These are phyloP conservation scores for Microbotryomycetes sp. DNA, from an alignment of 1,284 basidiomycete genomes.

Conservation along the genomic window DNA sequence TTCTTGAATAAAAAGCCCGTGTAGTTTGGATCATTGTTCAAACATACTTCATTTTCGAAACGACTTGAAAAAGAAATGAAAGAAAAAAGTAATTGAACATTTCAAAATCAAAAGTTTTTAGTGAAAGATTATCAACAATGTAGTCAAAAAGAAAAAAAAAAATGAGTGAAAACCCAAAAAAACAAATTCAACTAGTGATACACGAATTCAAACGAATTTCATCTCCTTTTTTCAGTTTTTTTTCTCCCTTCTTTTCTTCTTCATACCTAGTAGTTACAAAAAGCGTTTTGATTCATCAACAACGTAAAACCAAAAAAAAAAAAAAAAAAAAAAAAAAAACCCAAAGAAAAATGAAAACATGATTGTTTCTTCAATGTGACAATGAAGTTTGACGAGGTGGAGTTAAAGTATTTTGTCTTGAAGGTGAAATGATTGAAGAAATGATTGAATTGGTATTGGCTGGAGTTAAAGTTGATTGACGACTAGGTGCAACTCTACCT, in stretches of 20 bases:
- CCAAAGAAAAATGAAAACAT: background rate
- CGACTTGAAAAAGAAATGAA: too few relatives aligned
- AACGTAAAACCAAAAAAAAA: background rate
- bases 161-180: too few relatives aligned
- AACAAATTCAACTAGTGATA: too few relatives aligned
- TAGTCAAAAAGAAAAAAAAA: too few relatives aligned
- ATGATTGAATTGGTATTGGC: background rate
- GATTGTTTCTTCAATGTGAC: background rate
- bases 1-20: too few relatives aligned
- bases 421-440: background rate
- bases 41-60: too few relatives aligned
- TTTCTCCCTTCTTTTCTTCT: background rate
- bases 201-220: background rate
- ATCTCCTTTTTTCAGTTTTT: background rate
- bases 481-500: background rate
- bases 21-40: too few relatives aligned
- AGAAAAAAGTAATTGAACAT: too few relatives aligned
- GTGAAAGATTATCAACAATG: too few relatives aligned
- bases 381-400: background rate
- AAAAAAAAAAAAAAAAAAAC: background rate
- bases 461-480: slow-evolving; percentile 1
- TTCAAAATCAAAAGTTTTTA: too few relatives aligned
- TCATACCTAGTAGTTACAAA: background rate
- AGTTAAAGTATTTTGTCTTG: background rate
- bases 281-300: background rate